phyloP scores from a whole-genome alignment of 352 stramenopile genomes.

The Phytophthora multivora region DNA sequence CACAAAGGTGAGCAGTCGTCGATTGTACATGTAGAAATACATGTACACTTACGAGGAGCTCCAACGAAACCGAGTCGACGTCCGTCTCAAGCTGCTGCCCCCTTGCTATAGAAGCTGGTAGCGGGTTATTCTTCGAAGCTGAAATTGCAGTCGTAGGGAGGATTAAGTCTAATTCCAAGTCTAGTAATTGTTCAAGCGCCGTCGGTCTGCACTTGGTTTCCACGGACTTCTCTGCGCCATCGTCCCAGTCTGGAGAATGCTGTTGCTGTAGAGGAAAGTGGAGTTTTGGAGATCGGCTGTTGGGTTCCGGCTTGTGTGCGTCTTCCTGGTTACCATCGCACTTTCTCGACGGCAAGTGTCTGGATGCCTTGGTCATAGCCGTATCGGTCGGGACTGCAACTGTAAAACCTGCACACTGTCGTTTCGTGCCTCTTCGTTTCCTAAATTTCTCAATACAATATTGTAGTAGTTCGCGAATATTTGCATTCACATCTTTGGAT shows the following conservation, averaged over 20 bases:
- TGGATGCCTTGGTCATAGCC: slow-evolving; percentile 28
- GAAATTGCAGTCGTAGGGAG: slow-evolving; percentile 11
- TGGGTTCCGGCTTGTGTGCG: not conserved
- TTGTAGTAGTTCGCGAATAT: not conserved
- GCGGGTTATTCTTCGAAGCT: slow-evolving; percentile 36
- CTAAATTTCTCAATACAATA: slow-evolving; percentile 16
- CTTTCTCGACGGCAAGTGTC: slow-evolving; percentile 4
- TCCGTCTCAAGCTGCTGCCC: slow-evolving; percentile 19
- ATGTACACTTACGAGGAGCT: slow-evolving; percentile 61
- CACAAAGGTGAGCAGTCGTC: not conserved
- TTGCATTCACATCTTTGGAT: not conserved
- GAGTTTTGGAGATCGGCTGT: slow-evolving; percentile 10
- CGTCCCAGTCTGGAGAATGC: slow-evolving; percentile 20
- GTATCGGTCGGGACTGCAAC: not conserved
- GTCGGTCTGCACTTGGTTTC: slow-evolving; percentile 20
- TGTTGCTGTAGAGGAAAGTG: slow-evolving; percentile 19
- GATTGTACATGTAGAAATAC: not conserved
- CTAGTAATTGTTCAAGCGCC: slow-evolving; percentile 46
- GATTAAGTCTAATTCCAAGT: slow-evolving; percentile 56
- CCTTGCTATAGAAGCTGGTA: not conserved
- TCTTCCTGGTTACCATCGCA: slow-evolving; percentile 42
- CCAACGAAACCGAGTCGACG: slow-evolving; percentile 46
- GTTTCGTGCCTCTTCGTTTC: slow-evolving; percentile 19
- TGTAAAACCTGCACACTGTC: slow-evolving; percentile 3
- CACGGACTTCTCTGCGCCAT: not conserved